phyloP scores from a whole-genome alignment of 2,329 filamentous ascomycete species.

The Cytospora paraplurivora region DNA sequence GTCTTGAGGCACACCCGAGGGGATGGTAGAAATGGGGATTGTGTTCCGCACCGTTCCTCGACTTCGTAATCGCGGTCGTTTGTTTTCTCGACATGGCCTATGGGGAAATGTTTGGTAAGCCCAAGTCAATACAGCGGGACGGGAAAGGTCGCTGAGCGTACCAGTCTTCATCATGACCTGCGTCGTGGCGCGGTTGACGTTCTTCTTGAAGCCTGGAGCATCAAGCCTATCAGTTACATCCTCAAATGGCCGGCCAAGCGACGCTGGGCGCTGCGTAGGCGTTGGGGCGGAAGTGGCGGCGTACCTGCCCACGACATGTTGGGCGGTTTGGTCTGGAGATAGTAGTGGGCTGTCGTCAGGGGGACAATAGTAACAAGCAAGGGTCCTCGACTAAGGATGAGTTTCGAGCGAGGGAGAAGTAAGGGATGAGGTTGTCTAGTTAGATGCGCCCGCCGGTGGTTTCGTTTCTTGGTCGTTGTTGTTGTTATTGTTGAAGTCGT shows the following conservation, averaged over 20 bases:
- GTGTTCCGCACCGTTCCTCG: conserved; percentile 71
- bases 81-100: conserved; percentile 95
- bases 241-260: neutral
- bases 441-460: neutral
- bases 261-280: conserved; percentile 26
- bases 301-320: conserved; percentile 54
- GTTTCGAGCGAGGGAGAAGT: conserved; percentile 1
- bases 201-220: conserved; percentile 78
- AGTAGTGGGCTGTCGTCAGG: neutral
- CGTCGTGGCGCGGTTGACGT: conserved; percentile 97
- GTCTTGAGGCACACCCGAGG: neutral
- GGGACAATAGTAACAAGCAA: neutral
- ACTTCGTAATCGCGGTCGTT: conserved; percentile 99
- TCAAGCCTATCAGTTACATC: neutral
- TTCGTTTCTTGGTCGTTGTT: neutral
- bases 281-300: conserved; percentile 25
- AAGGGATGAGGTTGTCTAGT: conserved; percentile 3
- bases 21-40: neutral
- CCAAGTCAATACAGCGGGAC: neutral
- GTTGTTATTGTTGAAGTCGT: neutral
- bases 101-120: conserved; percentile 13
- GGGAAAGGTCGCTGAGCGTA: conserved; percentile 41
- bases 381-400: neutral
- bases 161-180: conserved; percentile 99
- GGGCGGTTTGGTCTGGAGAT: conserved; percentile 28